Evolutionary conservation across 2,329 filamentous ascomycete species (phyloP).

Genomic region (Pezicula rhizophila): DNA sequence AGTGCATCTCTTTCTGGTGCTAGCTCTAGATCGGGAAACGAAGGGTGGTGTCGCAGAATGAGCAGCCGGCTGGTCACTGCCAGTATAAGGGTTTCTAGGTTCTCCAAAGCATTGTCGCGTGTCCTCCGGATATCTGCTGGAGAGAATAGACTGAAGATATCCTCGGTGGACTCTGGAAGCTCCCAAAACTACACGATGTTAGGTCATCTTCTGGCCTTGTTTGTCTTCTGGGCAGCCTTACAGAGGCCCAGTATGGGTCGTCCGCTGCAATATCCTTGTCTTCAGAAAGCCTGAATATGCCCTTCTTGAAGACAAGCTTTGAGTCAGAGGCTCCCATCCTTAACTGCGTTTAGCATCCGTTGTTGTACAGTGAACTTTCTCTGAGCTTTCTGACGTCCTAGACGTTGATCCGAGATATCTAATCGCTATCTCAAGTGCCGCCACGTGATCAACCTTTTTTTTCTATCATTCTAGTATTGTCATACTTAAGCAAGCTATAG

Average conservation of each 20-base stretch:
- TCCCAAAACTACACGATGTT: slow-evolving; percentile 74
- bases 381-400: not conserved
- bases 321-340: slow-evolving; percentile 96
- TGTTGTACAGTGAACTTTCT: not conserved
- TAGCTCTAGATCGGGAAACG: slow-evolving; percentile 80
- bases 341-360: slow-evolving; percentile 20
- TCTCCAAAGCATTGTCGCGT: slow-evolving; percentile 76
- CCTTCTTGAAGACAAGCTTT: slow-evolving; percentile 97
- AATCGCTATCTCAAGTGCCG: not conserved
- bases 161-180: slow-evolving; percentile 88
- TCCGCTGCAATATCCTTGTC: slow-evolving; percentile 80
- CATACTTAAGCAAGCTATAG: not conserved
- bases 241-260: slow-evolving; percentile 89
- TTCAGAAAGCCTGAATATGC: slow-evolving; percentile 94
- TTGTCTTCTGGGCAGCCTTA: slow-evolving; percentile 38
- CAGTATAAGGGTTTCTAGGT: slow-evolving; percentile 82
- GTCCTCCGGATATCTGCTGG: slow-evolving; percentile 82
- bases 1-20: slow-evolving; percentile 82
- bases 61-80: slow-evolving; percentile 79
- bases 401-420: not conserved
- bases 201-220: slow-evolving; percentile 6
- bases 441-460: not conserved
- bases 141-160: slow-evolving; percentile 94
- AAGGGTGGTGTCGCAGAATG: slow-evolving; percentile 77
- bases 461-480: not conserved